Evolutionary conservation across 2,329 filamentous ascomycete species (phyloP), one percentile per base, ranked within the genome.

Genomic region (Sporothrix inflata): DNA sequence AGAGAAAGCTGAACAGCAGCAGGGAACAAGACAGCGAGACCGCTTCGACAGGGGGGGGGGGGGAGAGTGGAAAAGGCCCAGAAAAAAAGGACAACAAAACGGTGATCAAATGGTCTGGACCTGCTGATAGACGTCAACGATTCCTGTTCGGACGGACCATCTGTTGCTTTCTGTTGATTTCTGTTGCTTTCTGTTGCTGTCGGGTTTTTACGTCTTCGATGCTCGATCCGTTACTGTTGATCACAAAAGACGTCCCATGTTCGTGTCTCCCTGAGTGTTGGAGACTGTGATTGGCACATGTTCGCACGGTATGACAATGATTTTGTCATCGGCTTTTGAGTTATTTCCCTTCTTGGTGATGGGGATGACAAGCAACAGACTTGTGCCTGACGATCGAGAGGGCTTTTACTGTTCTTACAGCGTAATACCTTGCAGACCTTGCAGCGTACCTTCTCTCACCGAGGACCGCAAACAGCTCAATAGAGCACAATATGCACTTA

Each of bases 241-340:
- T 27, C 60, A 65, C 38, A 45, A 27, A 42, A 16, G 2, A 27
- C 21, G 19, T 12, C 38, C 34, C 19, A 11, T 61, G 12, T 40
- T 21, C 2, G 51, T 27, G 4, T 14, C 27, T 45, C 14, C 21
- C 8, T 5, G 21, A 11, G 3, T 16, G 38, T 16, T 45, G 38
- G n/a, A 65, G 38, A 45, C 38, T 21, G 60, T 65, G 60, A 65
- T 45, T 65, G 40, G 45, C n/a, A 65, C 60, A 65, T 65, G 60
- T 65, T 27, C 21, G 38, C 60, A 65, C 21, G 8, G 60, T 21
- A 27, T 21, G 47, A 3, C 2, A 19, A 8, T 49, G 30, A 34
- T 27, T 38, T n/a, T 38, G 27, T n/a, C 16, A 1, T 60, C 19
- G 6, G 3, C 16, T 60, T 60, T 61, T 61, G 14, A 21, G 19